Evolutionary conservation across 345 rosid species (phyloP).

Genomic region (Cardamine chenopodiifolia): DNA sequence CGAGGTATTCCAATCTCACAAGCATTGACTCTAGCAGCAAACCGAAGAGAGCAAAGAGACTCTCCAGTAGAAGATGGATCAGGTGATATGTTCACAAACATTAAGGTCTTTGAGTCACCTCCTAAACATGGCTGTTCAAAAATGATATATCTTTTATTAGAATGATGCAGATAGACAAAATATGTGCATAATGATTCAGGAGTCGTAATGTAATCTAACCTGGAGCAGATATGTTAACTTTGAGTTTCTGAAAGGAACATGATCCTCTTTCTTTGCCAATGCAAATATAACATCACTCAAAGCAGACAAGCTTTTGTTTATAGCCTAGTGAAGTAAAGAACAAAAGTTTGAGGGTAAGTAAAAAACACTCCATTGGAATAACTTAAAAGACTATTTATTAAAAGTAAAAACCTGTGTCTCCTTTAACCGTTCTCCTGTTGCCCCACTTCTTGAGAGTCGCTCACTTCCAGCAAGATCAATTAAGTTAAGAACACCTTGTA

Average conservation of each 20-base stretch:
- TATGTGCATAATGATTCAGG: slow-evolving; percentile 1
- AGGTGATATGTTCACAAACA: slow-evolving; percentile 87
- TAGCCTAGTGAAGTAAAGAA: slow-evolving; percentile 60
- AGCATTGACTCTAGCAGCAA: slow-evolving; percentile 85
- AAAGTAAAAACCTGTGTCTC: slow-evolving; percentile 76
- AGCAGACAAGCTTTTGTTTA: slow-evolving; percentile 84
- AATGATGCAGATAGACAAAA: not conserved
- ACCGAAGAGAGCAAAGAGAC: slow-evolving; percentile 80
- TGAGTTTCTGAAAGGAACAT: slow-evolving; percentile 92
- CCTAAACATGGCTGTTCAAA: slow-evolving; percentile 82
- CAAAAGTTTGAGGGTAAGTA: slow-evolving; percentile 7
- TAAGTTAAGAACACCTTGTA: slow-evolving; percentile 87
- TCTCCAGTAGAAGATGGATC: slow-evolving; percentile 75
- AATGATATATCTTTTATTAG: not conserved
- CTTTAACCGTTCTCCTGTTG: slow-evolving; percentile 89
- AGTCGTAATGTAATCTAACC: slow-evolving; percentile 47
- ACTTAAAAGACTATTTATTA: not conserved
- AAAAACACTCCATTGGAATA: not conserved
- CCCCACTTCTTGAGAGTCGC: slow-evolving; percentile 84
- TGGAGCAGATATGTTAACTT: slow-evolving; percentile 91
- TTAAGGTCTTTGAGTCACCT: slow-evolving; percentile 84
- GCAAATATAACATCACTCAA: slow-evolving; percentile 90
- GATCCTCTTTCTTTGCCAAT: slow-evolving; percentile 90
- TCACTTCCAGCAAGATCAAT: slow-evolving; percentile 99
- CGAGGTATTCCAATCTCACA: slow-evolving; percentile 88